Base-by-base conservation (phyloP, 2,329 filamentous ascomycete species). In the Rhynchosporium agropyri region DNA sequence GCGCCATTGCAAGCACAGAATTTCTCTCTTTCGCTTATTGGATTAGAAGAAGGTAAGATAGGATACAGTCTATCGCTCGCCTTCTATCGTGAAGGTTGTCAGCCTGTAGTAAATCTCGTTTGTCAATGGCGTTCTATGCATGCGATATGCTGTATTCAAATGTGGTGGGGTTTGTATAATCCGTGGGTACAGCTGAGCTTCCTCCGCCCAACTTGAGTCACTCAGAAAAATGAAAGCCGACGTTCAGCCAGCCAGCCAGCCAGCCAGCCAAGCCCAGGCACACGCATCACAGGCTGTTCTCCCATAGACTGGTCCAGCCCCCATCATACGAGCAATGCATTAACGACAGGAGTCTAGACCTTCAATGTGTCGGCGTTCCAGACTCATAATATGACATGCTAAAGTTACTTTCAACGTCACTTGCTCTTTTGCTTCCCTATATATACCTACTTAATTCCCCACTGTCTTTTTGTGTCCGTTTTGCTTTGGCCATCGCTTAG, bases 1-100 rank as follows among this genome's bases (percentile, higher is more conserved):
- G 64, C 53, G 68, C 64, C 70, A 72, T 72, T 46, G 10, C 29
- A 20, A 51, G 13, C 13, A 13, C 12, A 43, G 13, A 13, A 43
- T 5, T 43, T 6, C 42, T 43, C 42, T 1, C 42, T 43, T n/a
- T n/a, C 13, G 15, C 10, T 3, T n/a, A n/a, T 9, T 12, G 15
- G 6, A 42, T 3, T 43, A 43, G 6, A 7, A 2, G 4, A 43
- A 7, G 20, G 9, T n/a, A n/a, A n/a, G 6, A 10, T 42, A 3
- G 40, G 10, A 4, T 43, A 15, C 13, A 6, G 13, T n/a, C 7
- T 43, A 13, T n/a, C 42, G 5, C 13, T 43, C 5, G 7, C 5
- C 2, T 43, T 12, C n/a, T 55, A 20, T 20, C 20, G 20, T 20
- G 20, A 20, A 20, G 20, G 20, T 20, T 20, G 20, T 20, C 20